Conservation (phyloP, 371 early-diverging fungal species). For the Mucor velutinosus region DNA sequence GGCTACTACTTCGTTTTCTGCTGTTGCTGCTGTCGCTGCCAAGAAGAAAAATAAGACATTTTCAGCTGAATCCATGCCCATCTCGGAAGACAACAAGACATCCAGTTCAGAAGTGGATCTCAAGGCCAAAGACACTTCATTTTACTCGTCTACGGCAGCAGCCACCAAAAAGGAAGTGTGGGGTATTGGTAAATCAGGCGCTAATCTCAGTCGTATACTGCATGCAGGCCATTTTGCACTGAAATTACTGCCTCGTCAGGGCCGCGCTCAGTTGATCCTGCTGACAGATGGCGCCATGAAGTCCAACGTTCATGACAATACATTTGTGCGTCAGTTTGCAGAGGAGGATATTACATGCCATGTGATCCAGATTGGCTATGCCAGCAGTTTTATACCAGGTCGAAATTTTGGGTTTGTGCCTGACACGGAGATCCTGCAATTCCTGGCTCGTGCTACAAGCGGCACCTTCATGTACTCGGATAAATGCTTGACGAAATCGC, state of each 20-base stretch:
- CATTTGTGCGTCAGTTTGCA: slow-evolving; percentile 59
- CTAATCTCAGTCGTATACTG: slow-evolving; percentile 65
- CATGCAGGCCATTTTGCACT: slow-evolving; percentile 76
- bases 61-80: slow-evolving; percentile 2
- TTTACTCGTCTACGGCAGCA: slow-evolving; percentile 29
- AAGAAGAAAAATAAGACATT: slow-evolving; percentile 2
- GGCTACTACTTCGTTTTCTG: slow-evolving; percentile 20
- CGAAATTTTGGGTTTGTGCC: slow-evolving; percentile 88
- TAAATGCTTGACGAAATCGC: slow-evolving; percentile 50
- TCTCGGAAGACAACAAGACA: not conserved
- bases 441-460: slow-evolving; percentile 76
- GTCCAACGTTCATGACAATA: slow-evolving; percentile 60
- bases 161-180: slow-evolving; percentile 52
- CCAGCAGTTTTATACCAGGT: slow-evolving; percentile 72
- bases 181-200: slow-evolving; percentile 64
- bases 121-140: slow-evolving; percentile 16
- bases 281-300: slow-evolving; percentile 90
- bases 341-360: slow-evolving; percentile 78
- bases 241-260: slow-evolving; percentile 70
- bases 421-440: slow-evolving; percentile 85
- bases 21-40: slow-evolving; percentile 4
- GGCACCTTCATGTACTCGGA: slow-evolving; percentile 84
- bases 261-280: slow-evolving; percentile 73
- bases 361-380: slow-evolving; percentile 85
- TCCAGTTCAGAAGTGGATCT: not conserved